phyloP scores from a whole-genome alignment of 352 stramenopile genomes.

The Vaucheria bursata region DNA sequence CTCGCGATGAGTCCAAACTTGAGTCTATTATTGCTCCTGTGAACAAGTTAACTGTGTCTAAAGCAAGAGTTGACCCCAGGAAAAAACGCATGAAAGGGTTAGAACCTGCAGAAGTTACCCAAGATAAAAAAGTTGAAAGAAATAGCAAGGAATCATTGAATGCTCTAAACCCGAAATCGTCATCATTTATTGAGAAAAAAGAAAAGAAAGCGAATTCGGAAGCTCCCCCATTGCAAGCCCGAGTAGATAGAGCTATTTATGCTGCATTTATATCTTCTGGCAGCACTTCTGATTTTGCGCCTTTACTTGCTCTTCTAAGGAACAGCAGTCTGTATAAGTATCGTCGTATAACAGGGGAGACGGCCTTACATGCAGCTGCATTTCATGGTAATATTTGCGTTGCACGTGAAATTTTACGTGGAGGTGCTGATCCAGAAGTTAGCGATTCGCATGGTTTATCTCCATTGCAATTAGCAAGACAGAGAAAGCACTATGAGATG shows the following conservation, averaged over 20 bases:
- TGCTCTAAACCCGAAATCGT: not conserved
- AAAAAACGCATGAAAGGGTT: too few species aligned
- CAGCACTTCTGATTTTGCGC: too few species aligned
- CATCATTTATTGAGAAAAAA: too few species aligned
- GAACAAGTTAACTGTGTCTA: too few species aligned
- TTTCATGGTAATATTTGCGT: conserved; percentile 15
- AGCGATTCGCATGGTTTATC: conserved; percentile 34
- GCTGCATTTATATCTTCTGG: conserved; percentile 13
- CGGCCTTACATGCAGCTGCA: conserved; percentile 28
- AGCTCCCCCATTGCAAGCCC: conserved; percentile 7
- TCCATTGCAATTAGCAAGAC: conserved; percentile 26
- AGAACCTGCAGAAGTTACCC: too few species aligned
- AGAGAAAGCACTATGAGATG: conserved; percentile 25
- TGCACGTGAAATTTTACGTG: conserved; percentile 12
- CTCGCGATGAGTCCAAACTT: not conserved
- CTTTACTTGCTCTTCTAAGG: conserved; percentile 24
- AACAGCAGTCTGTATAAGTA: conserved; percentile 18
- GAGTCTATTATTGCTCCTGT: too few species aligned
- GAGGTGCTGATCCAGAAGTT: conserved; percentile 12
- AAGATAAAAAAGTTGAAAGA: not conserved
- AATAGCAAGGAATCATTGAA: not conserved
- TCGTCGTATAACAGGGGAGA: conserved; percentile 27
- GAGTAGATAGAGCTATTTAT: conserved; percentile 39
- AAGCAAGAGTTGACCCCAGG: too few species aligned
- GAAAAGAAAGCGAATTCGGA: not conserved